Percentiles rank a stretch among this genome's conserved stretches.
Conservation (phyloP, 2,329 filamentous ascomycete species). For the Colletotrichum sp. region DNA sequence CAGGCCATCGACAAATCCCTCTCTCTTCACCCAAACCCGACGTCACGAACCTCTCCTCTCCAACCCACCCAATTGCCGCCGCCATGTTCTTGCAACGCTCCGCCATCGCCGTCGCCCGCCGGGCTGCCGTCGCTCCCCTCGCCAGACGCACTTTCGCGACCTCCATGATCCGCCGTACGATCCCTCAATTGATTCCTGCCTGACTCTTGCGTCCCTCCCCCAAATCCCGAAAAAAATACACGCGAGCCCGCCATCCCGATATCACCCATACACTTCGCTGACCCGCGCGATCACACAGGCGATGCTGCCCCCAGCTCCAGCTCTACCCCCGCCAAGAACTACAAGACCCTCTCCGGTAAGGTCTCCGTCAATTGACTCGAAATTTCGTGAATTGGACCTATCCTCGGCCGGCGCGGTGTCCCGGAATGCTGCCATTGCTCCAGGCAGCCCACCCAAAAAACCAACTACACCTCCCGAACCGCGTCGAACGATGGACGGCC, state of each 20-base stretch:
- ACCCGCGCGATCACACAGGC: slow-evolving; percentile 29
- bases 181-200: slow-evolving; percentile 25
- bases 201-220: slow-evolving; percentile 8
- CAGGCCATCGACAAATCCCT: slow-evolving; percentile 56
- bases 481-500: slow-evolving; percentile 3
- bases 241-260: slow-evolving; percentile 2
- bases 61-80: slow-evolving; percentile 31
- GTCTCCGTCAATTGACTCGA: slow-evolving; percentile 18
- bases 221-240: slow-evolving; percentile 10
- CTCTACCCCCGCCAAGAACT: slow-evolving; percentile 40
- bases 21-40: slow-evolving; percentile 31
- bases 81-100: slow-evolving; percentile 71
- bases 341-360: slow-evolving; percentile 55
- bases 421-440: background rate
- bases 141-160: slow-evolving; percentile 65
- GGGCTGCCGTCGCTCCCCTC: slow-evolving; percentile 58
- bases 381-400: background rate
- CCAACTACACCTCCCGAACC: slow-evolving; percentile 11
- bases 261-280: slow-evolving; percentile 5
- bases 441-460: background rate
- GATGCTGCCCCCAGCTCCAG: slow-evolving; percentile 47
- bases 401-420: background rate
- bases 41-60: slow-evolving; percentile 23
- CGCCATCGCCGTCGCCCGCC: slow-evolving; percentile 64
- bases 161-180: slow-evolving; percentile 65